Conservation (phyloP, 768 basidiomycete genomes). For the Floccularia luteovirens region DNA sequence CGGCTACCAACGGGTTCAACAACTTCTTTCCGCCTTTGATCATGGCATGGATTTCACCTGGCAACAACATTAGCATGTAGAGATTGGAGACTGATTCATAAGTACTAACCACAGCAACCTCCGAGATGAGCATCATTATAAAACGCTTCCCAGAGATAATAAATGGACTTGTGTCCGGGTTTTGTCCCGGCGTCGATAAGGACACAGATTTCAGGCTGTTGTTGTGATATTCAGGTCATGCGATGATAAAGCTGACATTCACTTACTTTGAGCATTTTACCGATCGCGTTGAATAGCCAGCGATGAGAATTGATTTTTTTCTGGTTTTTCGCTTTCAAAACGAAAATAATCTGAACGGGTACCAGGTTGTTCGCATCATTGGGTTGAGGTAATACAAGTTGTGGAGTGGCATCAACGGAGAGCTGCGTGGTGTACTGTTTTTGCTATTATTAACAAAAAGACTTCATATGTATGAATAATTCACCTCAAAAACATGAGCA, state of each 20-base stretch:
- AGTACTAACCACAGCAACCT: slow-evolving; percentile 70
- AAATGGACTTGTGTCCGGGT: slow-evolving; percentile 93
- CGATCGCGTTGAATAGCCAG: slow-evolving; percentile 95
- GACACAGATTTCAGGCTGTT: slow-evolving; percentile 84
- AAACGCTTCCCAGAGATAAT: slow-evolving; percentile 91
- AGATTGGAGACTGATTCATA: background rate
- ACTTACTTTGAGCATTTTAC: slow-evolving; percentile 64
- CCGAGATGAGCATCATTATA: slow-evolving; percentile 74
- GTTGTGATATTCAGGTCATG: background rate
- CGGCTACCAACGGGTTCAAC: slow-evolving; percentile 86
- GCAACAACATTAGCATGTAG: background rate
- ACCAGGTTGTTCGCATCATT: slow-evolving; percentile 91
- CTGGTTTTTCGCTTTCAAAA: slow-evolving; percentile 89
- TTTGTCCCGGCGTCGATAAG: slow-evolving; percentile 95
- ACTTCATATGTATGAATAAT: slow-evolving; percentile 2
- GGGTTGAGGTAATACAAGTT: slow-evolving; percentile 83
- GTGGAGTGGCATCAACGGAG: slow-evolving; percentile 85
- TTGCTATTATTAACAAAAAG: slow-evolving; percentile 3
- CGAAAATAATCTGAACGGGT: slow-evolving; percentile 86
- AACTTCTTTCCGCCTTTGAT: slow-evolving; percentile 89
- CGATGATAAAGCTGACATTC: slow-evolving; percentile 1
- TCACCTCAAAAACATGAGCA: slow-evolving; percentile 92
- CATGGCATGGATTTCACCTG: slow-evolving; percentile 90
- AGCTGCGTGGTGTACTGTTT: slow-evolving; percentile 91
- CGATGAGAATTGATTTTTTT: slow-evolving; percentile 96